Evolutionary conservation across 192 early-diverging fungal species (phyloP), one percentile per base, ranked within the genome.

Genomic region (Rhizophagus sp.): DNA sequence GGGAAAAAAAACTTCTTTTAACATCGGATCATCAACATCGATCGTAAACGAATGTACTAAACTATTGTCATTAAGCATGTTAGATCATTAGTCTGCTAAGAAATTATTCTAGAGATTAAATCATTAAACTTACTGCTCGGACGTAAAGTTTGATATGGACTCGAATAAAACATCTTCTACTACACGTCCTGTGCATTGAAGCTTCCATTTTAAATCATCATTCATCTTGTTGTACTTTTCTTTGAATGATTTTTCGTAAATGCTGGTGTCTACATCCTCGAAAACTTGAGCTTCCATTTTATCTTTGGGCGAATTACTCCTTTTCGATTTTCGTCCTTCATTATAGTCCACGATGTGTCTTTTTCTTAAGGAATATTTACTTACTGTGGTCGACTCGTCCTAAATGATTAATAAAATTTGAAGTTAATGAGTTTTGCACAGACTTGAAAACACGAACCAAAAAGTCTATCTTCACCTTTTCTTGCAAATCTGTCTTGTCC

Each of bases 11-110:
- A 62, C 36, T 36, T n/a, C 73, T 75, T 61, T 0, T 0, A 75
- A 62, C 19, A 75, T 75, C 25, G 57, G 33, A 7, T 75, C 33
- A 34, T 62, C 33, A 10, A 75, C 3, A 19, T 75, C 57, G 24
- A 75, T 63, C 7, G 5, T 62, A 62, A 75, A 75, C n/a, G 74
- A 75, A 62, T 75, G 74, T 10, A 75, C n/a, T 39, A 62, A 75
- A n/a, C 57, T 75, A 75, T 75, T 62, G 30, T 30, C 33, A 24
- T 36, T 41, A 62, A 62, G 34, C 30, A 30, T 22, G 33, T 75
- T 41, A 75, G 57, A 33, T 61, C 34, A 33, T 62, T 11, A 9
- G 6, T 1, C 34, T 36, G 24, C 41, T n/a, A 72, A n/a, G n/a
- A 62, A 36, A 36, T 2, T 25, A 63, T 75, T 57, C 19, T 61